These are phyloP conservation scores for Botrytis cinerea DNA, from an alignment of 2,329 filamentous ascomycete species.

Conservation along the genomic window DNA sequence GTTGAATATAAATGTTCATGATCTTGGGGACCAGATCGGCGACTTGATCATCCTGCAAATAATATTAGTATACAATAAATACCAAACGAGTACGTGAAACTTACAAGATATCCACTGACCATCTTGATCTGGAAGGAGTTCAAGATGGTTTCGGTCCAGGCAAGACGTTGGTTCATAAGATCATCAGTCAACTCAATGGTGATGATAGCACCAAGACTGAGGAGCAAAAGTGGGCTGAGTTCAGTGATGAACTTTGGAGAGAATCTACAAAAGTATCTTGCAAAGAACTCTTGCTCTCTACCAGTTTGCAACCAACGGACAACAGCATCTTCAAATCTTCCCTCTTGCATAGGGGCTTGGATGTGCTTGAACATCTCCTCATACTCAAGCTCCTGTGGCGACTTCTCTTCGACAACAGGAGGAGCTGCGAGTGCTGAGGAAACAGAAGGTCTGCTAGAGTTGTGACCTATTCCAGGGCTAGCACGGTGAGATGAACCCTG, in stretches of 20 bases:
- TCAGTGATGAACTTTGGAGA: slow-evolving; percentile 55
- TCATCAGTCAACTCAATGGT: slow-evolving; percentile 57
- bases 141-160: slow-evolving; percentile 63
- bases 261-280: slow-evolving; percentile 54
- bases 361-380: slow-evolving; percentile 59
- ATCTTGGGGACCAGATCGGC: slow-evolving; percentile 59
- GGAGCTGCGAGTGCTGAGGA: slow-evolving; percentile 31
- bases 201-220: slow-evolving; percentile 66
- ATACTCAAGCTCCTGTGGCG: slow-evolving; percentile 49
- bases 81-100: slow-evolving; percentile 23
- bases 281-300: slow-evolving; percentile 64
- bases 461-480: slow-evolving; percentile 22
- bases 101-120: slow-evolving; percentile 41
- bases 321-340: slow-evolving; percentile 62
- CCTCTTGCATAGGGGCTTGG: slow-evolving; percentile 61
- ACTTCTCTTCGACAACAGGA: slow-evolving; percentile 22
- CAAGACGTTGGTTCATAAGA: slow-evolving; percentile 56
- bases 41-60: slow-evolving; percentile 53
- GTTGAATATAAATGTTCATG: slow-evolving; percentile 54
- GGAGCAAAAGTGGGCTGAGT: slow-evolving; percentile 61
- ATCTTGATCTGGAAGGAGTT: slow-evolving; percentile 48
- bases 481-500: slow-evolving; percentile 26
- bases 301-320: slow-evolving; percentile 68
- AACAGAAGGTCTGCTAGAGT: slow-evolving; percentile 25
- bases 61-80: slow-evolving; percentile 36